Evolutionary conservation across 2,329 filamentous ascomycete species (phyloP), one percentile per base, ranked within the genome.

Genomic region (Chalaropsis ovoidea): DNA sequence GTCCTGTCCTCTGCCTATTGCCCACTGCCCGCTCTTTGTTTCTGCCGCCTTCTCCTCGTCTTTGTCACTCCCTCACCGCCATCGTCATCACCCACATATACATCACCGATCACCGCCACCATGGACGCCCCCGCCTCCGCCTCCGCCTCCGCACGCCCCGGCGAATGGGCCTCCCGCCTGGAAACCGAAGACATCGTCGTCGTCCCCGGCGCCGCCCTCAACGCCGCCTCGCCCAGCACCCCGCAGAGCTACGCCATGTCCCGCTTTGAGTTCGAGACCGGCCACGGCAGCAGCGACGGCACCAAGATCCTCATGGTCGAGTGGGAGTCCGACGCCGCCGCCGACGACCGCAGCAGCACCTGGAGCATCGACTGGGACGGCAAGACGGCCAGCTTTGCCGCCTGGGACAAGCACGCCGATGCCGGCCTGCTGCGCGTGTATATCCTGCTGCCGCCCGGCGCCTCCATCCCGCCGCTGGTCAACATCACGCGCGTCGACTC

Each of bases 261-360:
- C 58, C 86, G 91, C 67, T 96, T 95, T 75, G 91, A 96, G 74
- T 95, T 95, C 73, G 88, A 92, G 75, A 80, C 83, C 0, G 87
- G 86, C 43, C 66, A 67, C 31, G 83, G 82, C 73, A 87, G 85
- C 62, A 89, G 90, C 71, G 87, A 92, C 69, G 90, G 90, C 49
- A 95, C 90, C 69, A 96, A 95, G 78, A 86, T 96, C 69, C 78
- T 96, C 70, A 94, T 96, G 90, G 86, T 95, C 47, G 90, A 96
- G 74, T 96, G 91, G 91, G 85, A 89, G 73, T 73, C 75, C 47
- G 52, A 47, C 5, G 27, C 54, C 5, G 27, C 54, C 17, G 27
- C 62, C 70, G 70, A 49, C 15, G 41, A 63, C 11, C 24, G 61
- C 49, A 62, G 43, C 35, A 65, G 58, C 45, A 67, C 63, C 67